These are phyloP conservation scores for Schizosaccharomyces versatilis DNA, from an alignment of 1,139 yeast species.

Conservation along the genomic window DNA sequence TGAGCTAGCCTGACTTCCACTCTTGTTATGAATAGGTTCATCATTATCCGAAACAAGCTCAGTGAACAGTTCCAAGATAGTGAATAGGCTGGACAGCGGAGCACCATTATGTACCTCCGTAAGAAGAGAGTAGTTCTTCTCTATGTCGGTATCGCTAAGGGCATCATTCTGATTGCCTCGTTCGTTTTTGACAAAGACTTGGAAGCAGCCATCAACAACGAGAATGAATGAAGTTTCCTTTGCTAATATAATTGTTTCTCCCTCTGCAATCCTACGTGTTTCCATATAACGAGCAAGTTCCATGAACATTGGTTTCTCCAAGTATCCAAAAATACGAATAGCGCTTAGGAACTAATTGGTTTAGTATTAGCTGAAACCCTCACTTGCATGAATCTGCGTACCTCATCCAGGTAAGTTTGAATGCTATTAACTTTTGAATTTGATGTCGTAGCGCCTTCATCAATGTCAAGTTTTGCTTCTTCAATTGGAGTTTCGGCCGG, in stretches of 20 bases:
- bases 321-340: constrained; percentile 78
- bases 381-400: background rate
- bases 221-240: constrained; percentile 69
- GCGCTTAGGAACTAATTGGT: constrained; percentile 40
- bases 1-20: background rate
- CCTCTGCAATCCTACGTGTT: constrained; percentile 58
- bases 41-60: constrained; percentile 16
- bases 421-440: constrained; percentile 23
- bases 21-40: background rate
- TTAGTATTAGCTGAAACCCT: background rate
- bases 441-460: constrained; percentile 21
- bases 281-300: constrained; percentile 82
- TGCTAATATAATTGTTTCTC: constrained; percentile 52
- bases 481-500: constrained; percentile 28
- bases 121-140: constrained; percentile 46
- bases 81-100: constrained; percentile 63
- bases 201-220: constrained; percentile 82
- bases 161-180: constrained; percentile 13
- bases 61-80: constrained; percentile 52
- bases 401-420: constrained; percentile 52
- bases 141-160: constrained; percentile 19
- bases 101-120: constrained; percentile 70
- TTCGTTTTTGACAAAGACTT: constrained; percentile 44
- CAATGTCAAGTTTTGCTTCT: constrained; percentile 25
- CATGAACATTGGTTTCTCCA: constrained; percentile 76